A percentile compares a stretch with the other conserved stretches of the same genome.
These are phyloP conservation scores for Mycena maculata DNA, from an alignment of 768 basidiomycete genomes.

Conservation along the genomic window DNA sequence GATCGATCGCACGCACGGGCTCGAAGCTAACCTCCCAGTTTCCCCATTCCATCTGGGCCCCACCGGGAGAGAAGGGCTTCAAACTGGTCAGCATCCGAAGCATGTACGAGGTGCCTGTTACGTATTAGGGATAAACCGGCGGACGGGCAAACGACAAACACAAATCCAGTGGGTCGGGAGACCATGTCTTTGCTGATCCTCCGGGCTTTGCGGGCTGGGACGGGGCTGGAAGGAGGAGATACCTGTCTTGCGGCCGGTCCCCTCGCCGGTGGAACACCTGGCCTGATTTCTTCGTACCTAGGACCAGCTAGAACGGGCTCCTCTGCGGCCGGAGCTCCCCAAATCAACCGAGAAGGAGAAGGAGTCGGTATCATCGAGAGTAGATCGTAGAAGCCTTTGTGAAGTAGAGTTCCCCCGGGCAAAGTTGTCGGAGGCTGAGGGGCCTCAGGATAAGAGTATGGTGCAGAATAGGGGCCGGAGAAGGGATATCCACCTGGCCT, in stretches of 20 bases:
- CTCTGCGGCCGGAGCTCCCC: conserved; percentile 56
- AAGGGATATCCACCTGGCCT: conserved; percentile 53
- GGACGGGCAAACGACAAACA: conserved; percentile 64
- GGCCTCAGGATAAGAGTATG: conserved; percentile 51
- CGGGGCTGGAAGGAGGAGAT: conserved; percentile 46
- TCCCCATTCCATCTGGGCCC: conserved; percentile 90
- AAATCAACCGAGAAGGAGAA: conserved; percentile 73
- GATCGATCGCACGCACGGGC: conserved; percentile 30
- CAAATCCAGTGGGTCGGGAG: conserved; percentile 82
- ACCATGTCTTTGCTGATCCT: conserved; percentile 92
- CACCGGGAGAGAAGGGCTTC: conserved; percentile 88
- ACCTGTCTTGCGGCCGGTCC: conserved; percentile 46
- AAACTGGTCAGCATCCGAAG: conserved; percentile 89
- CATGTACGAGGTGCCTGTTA: conserved; percentile 87
- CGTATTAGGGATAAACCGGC: conserved; percentile 40
- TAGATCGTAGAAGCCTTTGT: conserved; percentile 93
- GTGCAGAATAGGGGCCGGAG: conserved; percentile 54
- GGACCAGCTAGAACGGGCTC: conserved; percentile 70
- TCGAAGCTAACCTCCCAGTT: conserved; percentile 77
- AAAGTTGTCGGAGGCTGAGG: conserved; percentile 60
- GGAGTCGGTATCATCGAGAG: conserved; percentile 82
- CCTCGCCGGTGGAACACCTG: conserved; percentile 40
- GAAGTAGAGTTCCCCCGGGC: conserved; percentile 78
- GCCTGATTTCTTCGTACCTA: conserved; percentile 70
- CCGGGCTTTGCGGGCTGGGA: conserved; percentile 63